Conservation (phyloP, 2,329 filamentous ascomycete genomes). For the Clonostachys rosea region DNA sequence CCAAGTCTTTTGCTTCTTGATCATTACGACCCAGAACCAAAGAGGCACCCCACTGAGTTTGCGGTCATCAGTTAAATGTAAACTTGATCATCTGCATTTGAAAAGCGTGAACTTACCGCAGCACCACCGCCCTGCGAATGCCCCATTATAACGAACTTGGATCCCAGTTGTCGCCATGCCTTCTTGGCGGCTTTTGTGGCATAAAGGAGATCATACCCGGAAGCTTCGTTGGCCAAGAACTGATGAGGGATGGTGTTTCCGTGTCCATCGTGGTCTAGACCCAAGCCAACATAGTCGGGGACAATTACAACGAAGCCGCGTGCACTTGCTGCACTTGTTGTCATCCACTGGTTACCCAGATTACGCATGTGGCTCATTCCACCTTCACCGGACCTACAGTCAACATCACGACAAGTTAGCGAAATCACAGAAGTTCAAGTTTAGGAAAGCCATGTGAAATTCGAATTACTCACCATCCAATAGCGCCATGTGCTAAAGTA, state of each 20-base stretch:
- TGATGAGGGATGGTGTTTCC: slow-evolving; percentile 29
- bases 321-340: neutral
- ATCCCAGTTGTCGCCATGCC: slow-evolving; percentile 23
- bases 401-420: no score
- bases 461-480: no score
- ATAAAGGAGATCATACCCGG: slow-evolving; percentile 35
- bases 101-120: slow-evolving; percentile 7
- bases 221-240: slow-evolving; percentile 26
- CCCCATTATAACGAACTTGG: slow-evolving; percentile 34
- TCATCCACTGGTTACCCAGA: no score
- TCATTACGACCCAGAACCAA: slow-evolving; percentile 11
- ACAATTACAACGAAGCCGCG: slow-evolving; percentile 35
- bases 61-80: no score
- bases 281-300: slow-evolving; percentile 37
- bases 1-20: slow-evolving; percentile 1
- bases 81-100: no score
- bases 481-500: no score
- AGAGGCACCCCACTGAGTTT: slow-evolving; percentile 20
- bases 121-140: slow-evolving; percentile 39
- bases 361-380: no score
- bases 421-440: no score
- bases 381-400: no score
- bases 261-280: slow-evolving; percentile 22
- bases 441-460: no score
- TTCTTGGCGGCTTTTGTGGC: slow-evolving; percentile 30